Evolutionary conservation across 2,329 filamentous ascomycete genomes (phyloP), one percentile per base, ranked within the genome.

Genomic region (Cladosporium phlei): DNA sequence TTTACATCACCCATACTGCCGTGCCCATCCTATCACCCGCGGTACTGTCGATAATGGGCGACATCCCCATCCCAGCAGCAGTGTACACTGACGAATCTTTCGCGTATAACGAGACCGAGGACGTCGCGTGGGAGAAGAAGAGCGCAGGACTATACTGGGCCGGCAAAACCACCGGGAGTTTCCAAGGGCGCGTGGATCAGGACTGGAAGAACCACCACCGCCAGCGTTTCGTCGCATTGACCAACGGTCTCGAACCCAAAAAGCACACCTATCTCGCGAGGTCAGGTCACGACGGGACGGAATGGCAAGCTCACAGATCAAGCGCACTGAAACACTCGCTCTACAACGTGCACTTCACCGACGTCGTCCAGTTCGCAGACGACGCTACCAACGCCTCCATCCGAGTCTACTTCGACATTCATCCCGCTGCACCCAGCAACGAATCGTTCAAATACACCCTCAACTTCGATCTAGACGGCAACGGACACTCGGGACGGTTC

Each of bases 401-500:
- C 42, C 50, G 47, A 9, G 17, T 46, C 3, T 51, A 51, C 33
- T 63, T 62, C 19, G 33, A 38, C 4, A 17, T 48, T 2, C 33
- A 48, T 14, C 25, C 29, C 8, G 16, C 21, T 10, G 45, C 48
- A 16, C 45, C 40, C n/a, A 38, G 49, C n/a, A 25, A 17, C 11
- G 46, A 44, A 27, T 22, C 39, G 6, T 28, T 46, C 16, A 38
- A 48, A 20, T 49, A 51, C 28, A 51, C 48, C 8, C 37, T 53
- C 28, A 22, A 14, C 19, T 51, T 79, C 44, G 78, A 80, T 48
- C 48, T 77, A 2, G 78, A 80, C 56, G 78, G 77, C 2, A 79
- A 80, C 55, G 71, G 73, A 3, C 73, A 77, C 48, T 77, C 72
- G 24, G 77, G 75, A 0, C 70, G 77, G 1, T 81, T 69, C 55